Evolutionary conservation across 768 basidiomycete genomes (phyloP), one percentile per base, ranked within the genome.

Genomic region (Peribolospora baueri): DNA sequence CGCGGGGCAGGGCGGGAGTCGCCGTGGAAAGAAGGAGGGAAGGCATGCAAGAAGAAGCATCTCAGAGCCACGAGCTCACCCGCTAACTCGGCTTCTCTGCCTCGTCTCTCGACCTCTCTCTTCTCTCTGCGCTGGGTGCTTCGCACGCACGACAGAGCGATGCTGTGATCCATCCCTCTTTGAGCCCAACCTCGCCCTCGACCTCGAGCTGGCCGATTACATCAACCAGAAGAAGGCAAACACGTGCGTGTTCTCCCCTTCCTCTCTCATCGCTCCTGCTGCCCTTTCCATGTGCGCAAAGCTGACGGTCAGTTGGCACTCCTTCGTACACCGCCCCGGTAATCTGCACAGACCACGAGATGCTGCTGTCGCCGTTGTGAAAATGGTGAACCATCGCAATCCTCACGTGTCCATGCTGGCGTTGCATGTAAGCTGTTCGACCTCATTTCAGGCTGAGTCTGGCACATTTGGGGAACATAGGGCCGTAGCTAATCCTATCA

Each of bases 211-310:
- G 41, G 88, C 87, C 10, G 90, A 95, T 58, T 77, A 81, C 63
- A 79, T 97, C 69, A 91, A 90, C 68, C 71, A 71, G 55, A 97
- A 95, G 73, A 97, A 97, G 69, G 90, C 88, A 0, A 97, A 98
- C 70, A 85, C 76, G 86, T 90, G 68, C 59, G 81, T 71, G 7
- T 39, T 66, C 5, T 9, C 42, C 39, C 4, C 5, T 10, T 8
- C 38, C 4, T 14, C 13, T 38, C 39, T 42, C 48, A 48, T 51
- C 42, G 25, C 45, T 25, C 6, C 37, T 5, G 37, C n/a, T 8
- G 38, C 3, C 14, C 46, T 42, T 9, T 42, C 42, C 2, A 48
- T n/a, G 50, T 45, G 13, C 36, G n/a, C 37, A 25, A 53, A 50
- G 10, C 13, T 37, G 11, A 25, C 42, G 57, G 45, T 56, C 14